A percentile compares a stretch with the other conserved stretches of the same genome.
Conservation (phyloP, 805 yeast genomes). For the Ogataea chonburiensis region DNA sequence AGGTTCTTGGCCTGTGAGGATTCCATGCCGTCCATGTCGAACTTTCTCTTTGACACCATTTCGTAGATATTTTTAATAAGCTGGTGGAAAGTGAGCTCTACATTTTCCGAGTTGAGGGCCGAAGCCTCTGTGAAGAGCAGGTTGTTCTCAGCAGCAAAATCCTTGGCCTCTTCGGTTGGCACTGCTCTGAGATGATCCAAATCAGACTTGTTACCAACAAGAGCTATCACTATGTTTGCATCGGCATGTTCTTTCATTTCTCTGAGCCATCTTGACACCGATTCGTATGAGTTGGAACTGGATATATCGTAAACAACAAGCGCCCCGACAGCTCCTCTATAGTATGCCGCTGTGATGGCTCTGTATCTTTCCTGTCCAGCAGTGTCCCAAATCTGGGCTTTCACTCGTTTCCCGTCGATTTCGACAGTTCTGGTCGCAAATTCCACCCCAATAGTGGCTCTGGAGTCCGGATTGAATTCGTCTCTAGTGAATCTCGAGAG, state of each 20-base stretch:
- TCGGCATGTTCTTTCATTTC: slow-evolving; percentile 90
- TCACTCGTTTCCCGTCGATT: slow-evolving; percentile 78
- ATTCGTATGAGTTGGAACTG: slow-evolving; percentile 82
- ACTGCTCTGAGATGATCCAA: slow-evolving; percentile 91
- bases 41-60: slow-evolving; percentile 90
- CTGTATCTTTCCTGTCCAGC: slow-evolving; percentile 99
- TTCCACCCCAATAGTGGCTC: slow-evolving; percentile 96
- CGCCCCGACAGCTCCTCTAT: slow-evolving; percentile 98
- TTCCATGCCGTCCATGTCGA: slow-evolving; percentile 76
- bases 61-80: slow-evolving; percentile 90
- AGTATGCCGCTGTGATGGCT: slow-evolving; percentile 95
- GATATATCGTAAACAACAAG: slow-evolving; percentile 93
- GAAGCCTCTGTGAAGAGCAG: slow-evolving; percentile 93
- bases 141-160: slow-evolving; percentile 89
- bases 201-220: slow-evolving; percentile 91
- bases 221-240: slow-evolving; percentile 90
- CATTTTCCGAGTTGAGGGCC: slow-evolving; percentile 92
- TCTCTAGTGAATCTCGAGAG: slow-evolving; percentile 92
- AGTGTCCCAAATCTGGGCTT: slow-evolving; percentile 97
- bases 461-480: slow-evolving; percentile 91
- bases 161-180: slow-evolving; percentile 96
- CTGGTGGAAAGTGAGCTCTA: slow-evolving; percentile 91
- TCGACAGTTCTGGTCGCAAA: slow-evolving; percentile 95
- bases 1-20: slow-evolving; percentile 44
- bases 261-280: slow-evolving; percentile 84